These are phyloP conservation scores for Hypericum androsaemum DNA, from an alignment of 345 rosid species.

Conservation along the genomic window DNA sequence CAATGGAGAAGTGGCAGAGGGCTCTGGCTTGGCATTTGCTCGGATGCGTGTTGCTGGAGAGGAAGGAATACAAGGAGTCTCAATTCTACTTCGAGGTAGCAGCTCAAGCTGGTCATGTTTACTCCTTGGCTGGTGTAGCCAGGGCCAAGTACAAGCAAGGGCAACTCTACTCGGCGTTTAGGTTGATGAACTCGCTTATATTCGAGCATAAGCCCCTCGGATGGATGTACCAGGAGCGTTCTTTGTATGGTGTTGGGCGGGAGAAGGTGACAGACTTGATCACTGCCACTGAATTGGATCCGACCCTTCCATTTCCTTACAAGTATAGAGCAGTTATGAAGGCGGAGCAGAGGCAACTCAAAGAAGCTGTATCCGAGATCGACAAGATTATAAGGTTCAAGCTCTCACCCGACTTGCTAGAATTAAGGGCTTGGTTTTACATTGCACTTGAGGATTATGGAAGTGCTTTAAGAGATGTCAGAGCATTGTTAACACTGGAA, in stretches of 20 bases:
- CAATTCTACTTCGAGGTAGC: slow-evolving; percentile 57
- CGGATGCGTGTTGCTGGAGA: slow-evolving; percentile 63
- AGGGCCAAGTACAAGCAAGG: slow-evolving; percentile 75
- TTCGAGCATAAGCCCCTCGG: slow-evolving; percentile 52
- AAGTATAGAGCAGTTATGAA: slow-evolving; percentile 64
- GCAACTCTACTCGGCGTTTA: slow-evolving; percentile 51
- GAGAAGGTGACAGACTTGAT: slow-evolving; percentile 56
- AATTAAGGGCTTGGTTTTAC: slow-evolving; percentile 72
- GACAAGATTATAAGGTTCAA: slow-evolving; percentile 57
- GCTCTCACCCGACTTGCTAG: slow-evolving; percentile 70
- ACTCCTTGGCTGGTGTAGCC: slow-evolving; percentile 74
- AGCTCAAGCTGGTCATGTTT: slow-evolving; percentile 62
- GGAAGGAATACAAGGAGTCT: slow-evolving; percentile 50
- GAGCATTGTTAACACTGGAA: slow-evolving; percentile 61
- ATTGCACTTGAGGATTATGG: slow-evolving; percentile 58
- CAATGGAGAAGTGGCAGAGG: slow-evolving; percentile 59
- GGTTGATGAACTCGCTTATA: slow-evolving; percentile 53
- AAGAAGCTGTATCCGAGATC: slow-evolving; percentile 60
- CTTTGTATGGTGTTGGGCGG: slow-evolving; percentile 48
- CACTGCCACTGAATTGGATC: slow-evolving; percentile 75
- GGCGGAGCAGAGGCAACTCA: slow-evolving; percentile 46
- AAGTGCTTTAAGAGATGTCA: slow-evolving; percentile 61
- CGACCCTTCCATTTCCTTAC: slow-evolving; percentile 66
- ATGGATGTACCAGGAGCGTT: slow-evolving; percentile 97
- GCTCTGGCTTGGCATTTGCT: slow-evolving; percentile 68